Percentiles rank a stretch among this genome's conserved stretches.
Evolutionary conservation across 345 rosid genomes (phyloP).

Genomic region (Trapa incisa): DNA sequence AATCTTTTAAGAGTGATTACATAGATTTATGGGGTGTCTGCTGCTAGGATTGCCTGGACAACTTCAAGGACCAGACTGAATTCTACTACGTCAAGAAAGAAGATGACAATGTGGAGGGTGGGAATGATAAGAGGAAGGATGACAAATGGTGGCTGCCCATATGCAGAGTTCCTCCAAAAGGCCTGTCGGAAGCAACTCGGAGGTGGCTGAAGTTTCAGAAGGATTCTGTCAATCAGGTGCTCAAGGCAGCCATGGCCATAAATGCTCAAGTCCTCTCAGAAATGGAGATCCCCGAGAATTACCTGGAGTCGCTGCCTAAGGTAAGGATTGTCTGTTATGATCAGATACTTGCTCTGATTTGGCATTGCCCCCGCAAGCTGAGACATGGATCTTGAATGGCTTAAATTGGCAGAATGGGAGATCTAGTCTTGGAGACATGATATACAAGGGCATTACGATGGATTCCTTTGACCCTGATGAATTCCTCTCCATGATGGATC

Average conservation of each 20-base stretch:
- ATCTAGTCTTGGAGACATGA: slow-evolving; percentile 73
- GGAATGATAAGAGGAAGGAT: slow-evolving; percentile 38
- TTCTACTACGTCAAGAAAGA: slow-evolving; percentile 53
- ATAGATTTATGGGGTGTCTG: not conserved
- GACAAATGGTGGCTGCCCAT: slow-evolving; percentile 95
- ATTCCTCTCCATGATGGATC: slow-evolving; percentile 60
- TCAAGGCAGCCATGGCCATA: slow-evolving; percentile 93
- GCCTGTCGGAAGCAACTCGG: slow-evolving; percentile 53
- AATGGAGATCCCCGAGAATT: slow-evolving; percentile 81
- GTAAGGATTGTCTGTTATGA: not conserved
- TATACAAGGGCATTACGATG: slow-evolving; percentile 75
- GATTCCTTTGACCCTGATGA: slow-evolving; percentile 74
- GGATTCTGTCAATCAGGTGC: slow-evolving; percentile 80
- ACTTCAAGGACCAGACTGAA: slow-evolving; percentile 61
- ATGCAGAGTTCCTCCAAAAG: slow-evolving; percentile 58
- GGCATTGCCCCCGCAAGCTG: not conserved
- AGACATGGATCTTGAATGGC: not conserved
- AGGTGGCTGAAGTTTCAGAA: slow-evolving; percentile 71
- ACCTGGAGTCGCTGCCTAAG: slow-evolving; percentile 47
- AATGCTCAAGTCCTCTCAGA: slow-evolving; percentile 77
- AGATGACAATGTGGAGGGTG: slow-evolving; percentile 51
- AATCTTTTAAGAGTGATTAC: not conserved
- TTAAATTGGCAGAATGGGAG: slow-evolving; percentile 52
- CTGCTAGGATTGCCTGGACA: slow-evolving; percentile 61
- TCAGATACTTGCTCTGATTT: not conserved